Evolutionary conservation across 768 basidiomycete genomes (phyloP).

Genomic region (Boletus edulis): DNA sequence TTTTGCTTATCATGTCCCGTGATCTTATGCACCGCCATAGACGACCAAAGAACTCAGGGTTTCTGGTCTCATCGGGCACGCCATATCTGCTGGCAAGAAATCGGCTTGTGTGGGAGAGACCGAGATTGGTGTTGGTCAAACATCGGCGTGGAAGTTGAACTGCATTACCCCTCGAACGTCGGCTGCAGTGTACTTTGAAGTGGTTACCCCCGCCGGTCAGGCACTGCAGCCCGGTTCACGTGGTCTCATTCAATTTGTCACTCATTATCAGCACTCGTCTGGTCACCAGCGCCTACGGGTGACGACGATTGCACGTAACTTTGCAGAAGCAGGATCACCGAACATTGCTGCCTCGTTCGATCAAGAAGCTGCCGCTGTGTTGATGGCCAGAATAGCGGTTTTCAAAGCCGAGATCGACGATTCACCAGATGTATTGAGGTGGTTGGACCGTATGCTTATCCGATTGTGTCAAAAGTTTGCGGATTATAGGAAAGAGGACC

Average conservation of each 20-base stretch:
- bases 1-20: background rate
- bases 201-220: conserved; percentile 95
- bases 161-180: conserved; percentile 84
- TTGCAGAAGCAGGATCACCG: conserved; percentile 96
- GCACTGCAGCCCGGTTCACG: conserved; percentile 85
- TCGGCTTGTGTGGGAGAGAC: conserved; percentile 97
- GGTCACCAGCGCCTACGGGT: conserved; percentile 95
- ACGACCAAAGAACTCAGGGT: conserved; percentile 99
- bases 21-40: conserved; percentile 37
- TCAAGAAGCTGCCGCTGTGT: conserved; percentile 95
- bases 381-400: conserved; percentile 98
- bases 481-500: conserved; percentile 97
- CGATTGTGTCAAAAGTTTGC: conserved; percentile 99
- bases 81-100: conserved; percentile 96
- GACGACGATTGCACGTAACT: conserved; percentile 97
- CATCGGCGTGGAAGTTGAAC: conserved; percentile 98
- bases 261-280: conserved; percentile 96
- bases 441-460: conserved; percentile 99
- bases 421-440: conserved; percentile 91
- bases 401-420: conserved; percentile 99
- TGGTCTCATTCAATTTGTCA: conserved; percentile 96
- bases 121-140: conserved; percentile 98
- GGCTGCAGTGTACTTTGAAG: conserved; percentile 95
- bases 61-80: conserved; percentile 96
- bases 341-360: conserved; percentile 93